These are phyloP conservation scores for Mollisiaceae sp. DNA, from an alignment of 2,329 filamentous ascomycete genomes.

Conservation along the genomic window DNA sequence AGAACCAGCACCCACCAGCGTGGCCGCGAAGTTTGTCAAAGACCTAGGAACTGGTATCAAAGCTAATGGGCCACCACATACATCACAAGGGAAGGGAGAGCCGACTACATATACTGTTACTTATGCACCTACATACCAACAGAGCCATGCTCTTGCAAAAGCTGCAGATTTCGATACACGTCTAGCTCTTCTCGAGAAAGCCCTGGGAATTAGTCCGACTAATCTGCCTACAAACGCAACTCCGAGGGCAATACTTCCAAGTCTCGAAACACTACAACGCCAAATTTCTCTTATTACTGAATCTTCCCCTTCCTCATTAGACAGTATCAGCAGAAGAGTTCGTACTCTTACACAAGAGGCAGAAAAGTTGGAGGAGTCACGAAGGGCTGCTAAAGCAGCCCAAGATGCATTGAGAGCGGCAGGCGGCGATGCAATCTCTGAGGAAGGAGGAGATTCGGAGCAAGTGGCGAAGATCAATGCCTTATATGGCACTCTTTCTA, in stretches of 20 bases:
- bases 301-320: slow-evolving; percentile 73
- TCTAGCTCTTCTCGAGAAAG: slow-evolving; percentile 77
- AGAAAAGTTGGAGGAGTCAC: slow-evolving; percentile 70
- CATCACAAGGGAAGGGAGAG: slow-evolving; percentile 33
- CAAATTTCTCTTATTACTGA: slow-evolving; percentile 78
- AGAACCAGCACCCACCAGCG: slow-evolving; percentile 22
- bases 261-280: slow-evolving; percentile 78
- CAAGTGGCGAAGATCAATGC: slow-evolving; percentile 88
- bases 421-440: slow-evolving; percentile 43
- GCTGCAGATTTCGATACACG: slow-evolving; percentile 88
- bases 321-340: slow-evolving; percentile 72
- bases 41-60: slow-evolving; percentile 39
- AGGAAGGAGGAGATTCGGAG: slow-evolving; percentile 64
- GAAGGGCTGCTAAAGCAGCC: slow-evolving; percentile 64
- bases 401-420: slow-evolving; percentile 61
- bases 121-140: slow-evolving; percentile 67
- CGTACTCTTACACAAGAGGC: slow-evolving; percentile 74
- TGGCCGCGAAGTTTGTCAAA: slow-evolving; percentile 38
- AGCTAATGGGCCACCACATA: slow-evolving; percentile 37
- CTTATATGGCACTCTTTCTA: slow-evolving; percentile 85
- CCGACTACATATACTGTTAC: slow-evolving; percentile 66
- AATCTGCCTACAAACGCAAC: slow-evolving; percentile 66
- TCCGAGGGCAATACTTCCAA: slow-evolving; percentile 76
- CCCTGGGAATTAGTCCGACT: slow-evolving; percentile 77
- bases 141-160: slow-evolving; percentile 75